Evolutionary conservation across 768 basidiomycete genomes (phyloP).

Genomic region (Coprinopsis marcescibilis): DNA sequence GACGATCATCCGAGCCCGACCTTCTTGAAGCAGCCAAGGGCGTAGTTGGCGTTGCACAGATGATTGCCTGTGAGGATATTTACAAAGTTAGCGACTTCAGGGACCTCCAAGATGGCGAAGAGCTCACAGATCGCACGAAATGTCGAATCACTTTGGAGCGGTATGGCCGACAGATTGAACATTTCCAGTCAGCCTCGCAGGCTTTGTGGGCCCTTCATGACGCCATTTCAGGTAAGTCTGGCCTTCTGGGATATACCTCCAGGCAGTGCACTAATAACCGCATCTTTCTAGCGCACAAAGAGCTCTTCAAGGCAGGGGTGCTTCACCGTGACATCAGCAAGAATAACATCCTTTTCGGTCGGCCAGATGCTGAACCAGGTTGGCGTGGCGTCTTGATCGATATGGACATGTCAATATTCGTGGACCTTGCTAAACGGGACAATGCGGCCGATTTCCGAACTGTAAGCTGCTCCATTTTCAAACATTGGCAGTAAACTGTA

Average conservation of each 20-base stretch:
- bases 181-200: neutral
- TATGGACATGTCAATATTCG: conserved; percentile 10
- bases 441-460: neutral
- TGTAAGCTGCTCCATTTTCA: neutral
- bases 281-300: conserved; percentile 1
- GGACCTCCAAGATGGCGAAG: neutral
- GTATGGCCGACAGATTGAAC: neutral
- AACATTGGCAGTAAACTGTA: neutral
- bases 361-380: neutral
- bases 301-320: conserved; percentile 2
- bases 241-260: neutral
- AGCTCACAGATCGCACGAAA: neutral
- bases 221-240: conserved; percentile 1
- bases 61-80: neutral
- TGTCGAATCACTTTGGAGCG: neutral
- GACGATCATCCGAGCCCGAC: neutral
- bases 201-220: neutral
- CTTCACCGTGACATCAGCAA: conserved; percentile 14
- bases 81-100: neutral
- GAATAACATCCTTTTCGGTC: conserved; percentile 12
- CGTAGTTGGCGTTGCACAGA: neutral
- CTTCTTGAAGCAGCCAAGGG: neutral
- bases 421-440: neutral
- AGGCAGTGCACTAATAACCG: neutral
- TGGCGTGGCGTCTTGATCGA: conserved; percentile 12